These are phyloP conservation scores for Sicyos baderoa DNA, from an alignment of 306 rosid genomes.

Conservation along the genomic window DNA sequence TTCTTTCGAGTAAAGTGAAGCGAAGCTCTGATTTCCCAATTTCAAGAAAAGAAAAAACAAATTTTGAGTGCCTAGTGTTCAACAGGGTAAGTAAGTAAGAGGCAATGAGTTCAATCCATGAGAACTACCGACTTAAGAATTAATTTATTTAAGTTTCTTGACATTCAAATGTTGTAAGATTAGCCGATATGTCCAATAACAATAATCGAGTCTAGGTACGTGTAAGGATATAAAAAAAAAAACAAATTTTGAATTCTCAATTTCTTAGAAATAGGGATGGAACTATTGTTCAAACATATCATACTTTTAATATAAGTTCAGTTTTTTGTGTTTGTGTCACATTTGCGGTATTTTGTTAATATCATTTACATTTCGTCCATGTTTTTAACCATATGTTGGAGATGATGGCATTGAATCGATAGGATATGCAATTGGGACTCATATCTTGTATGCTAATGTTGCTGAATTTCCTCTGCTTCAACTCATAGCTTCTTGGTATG, in stretches of 20 bases:
- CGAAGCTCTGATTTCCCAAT: too few relatives aligned
- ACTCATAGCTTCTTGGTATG: not conserved
- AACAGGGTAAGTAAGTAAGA: too few relatives aligned
- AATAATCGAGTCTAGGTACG: too few relatives aligned
- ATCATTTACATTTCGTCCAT: not conserved
- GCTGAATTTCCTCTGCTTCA: constrained; percentile 2
- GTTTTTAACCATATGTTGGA: not conserved
- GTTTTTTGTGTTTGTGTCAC: not conserved
- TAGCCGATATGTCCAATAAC: too few relatives aligned
- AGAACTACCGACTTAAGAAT: too few relatives aligned
- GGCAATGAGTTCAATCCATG: too few relatives aligned
- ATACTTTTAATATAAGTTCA: not conserved
- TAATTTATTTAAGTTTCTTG: too few relatives aligned
- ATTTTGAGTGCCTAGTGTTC: not conserved
- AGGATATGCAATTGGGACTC: not conserved
- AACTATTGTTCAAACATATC: not conserved
- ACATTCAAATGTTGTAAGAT: too few relatives aligned
- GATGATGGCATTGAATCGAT: not conserved
- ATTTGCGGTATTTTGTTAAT: not conserved
- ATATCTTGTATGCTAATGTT: not conserved
- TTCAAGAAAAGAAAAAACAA: too few relatives aligned
- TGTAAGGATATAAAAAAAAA: too few relatives aligned
- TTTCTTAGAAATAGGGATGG: too few relatives aligned
- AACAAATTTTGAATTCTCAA: not conserved
- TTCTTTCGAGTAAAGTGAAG: too few relatives aligned